Evolutionary conservation across 2,329 filamentous ascomycete species (phyloP).

Genomic region (Microdochium paspali): DNA sequence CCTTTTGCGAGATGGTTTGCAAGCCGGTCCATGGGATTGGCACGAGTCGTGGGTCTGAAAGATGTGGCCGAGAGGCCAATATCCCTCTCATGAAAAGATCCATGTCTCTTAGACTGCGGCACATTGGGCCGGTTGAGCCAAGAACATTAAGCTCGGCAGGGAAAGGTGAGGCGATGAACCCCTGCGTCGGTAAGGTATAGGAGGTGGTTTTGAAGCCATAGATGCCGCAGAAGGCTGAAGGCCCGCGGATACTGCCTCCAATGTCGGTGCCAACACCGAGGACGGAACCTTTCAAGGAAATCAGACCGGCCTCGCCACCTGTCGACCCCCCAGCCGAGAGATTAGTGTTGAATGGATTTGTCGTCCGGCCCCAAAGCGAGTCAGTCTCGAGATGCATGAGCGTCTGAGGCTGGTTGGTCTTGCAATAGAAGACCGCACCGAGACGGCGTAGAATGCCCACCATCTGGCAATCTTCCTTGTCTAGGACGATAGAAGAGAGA

Average conservation of each 20-base stretch:
- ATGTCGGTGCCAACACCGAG: slow-evolving; percentile 68
- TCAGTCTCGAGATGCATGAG: slow-evolving; percentile 65
- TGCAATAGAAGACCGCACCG: slow-evolving; percentile 67
- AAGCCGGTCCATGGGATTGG: slow-evolving; percentile 21
- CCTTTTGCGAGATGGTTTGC: slow-evolving; percentile 5
- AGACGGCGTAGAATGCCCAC: slow-evolving; percentile 49
- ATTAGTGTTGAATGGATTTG: slow-evolving; percentile 43
- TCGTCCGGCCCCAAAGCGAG: slow-evolving; percentile 43
- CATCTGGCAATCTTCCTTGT: slow-evolving; percentile 43
- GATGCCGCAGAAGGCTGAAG: slow-evolving; percentile 65
- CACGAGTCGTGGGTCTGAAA: slow-evolving; percentile 17
- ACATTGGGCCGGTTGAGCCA: slow-evolving; percentile 23
- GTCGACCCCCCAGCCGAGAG: slow-evolving; percentile 78
- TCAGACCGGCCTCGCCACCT: slow-evolving; percentile 62
- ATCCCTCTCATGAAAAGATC: slow-evolving; percentile 21
- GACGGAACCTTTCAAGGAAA: slow-evolving; percentile 25
- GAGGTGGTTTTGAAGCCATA: slow-evolving; percentile 69
- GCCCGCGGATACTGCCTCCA: slow-evolving; percentile 67
- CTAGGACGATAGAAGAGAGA: slow-evolving; percentile 36
- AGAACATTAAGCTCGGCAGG: slow-evolving; percentile 23
- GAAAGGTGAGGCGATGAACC: slow-evolving; percentile 12
- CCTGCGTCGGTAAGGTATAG: slow-evolving; percentile 14
- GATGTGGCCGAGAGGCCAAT: slow-evolving; percentile 12
- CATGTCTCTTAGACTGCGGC: slow-evolving; percentile 19
- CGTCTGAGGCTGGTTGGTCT: slow-evolving; percentile 72